Evolutionary conservation across 2,329 filamentous ascomycete species (phyloP).

Genomic region (Apiospora kogelbergensis): DNA sequence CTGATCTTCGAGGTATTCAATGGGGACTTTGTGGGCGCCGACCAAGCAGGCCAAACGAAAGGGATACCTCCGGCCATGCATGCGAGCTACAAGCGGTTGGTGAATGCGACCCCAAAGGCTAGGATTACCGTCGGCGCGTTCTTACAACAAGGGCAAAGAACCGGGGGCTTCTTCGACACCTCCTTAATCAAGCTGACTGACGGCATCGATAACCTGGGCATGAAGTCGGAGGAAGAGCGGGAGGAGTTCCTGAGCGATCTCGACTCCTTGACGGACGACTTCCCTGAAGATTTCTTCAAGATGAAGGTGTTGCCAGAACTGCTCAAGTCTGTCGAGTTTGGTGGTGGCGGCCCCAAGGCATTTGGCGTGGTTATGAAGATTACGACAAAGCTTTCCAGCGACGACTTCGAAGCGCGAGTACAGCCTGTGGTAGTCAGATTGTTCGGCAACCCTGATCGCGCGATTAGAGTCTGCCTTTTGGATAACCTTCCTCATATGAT

Average conservation of each 20-base stretch:
- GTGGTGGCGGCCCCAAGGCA: slow-evolving; percentile 90
- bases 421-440: slow-evolving; percentile 84
- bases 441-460: slow-evolving; percentile 89
- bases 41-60: slow-evolving; percentile 84
- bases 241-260: slow-evolving; percentile 87
- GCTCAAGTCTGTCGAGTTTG: slow-evolving; percentile 98
- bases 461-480: slow-evolving; percentile 84
- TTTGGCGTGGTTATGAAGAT: slow-evolving; percentile 90
- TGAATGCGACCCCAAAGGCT: slow-evolving; percentile 86
- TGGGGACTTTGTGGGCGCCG: slow-evolving; percentile 71
- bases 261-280: slow-evolving; percentile 85
- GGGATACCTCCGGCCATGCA: slow-evolving; percentile 87
- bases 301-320: slow-evolving; percentile 94
- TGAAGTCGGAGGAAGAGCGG: slow-evolving; percentile 82
- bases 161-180: slow-evolving; percentile 88
- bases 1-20: slow-evolving; percentile 92
- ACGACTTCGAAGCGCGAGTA: slow-evolving; percentile 84
- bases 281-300: slow-evolving; percentile 97
- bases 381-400: slow-evolving; percentile 77
- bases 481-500: slow-evolving; percentile 91
- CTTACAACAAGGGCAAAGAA: slow-evolving; percentile 81
- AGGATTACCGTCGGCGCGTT: slow-evolving; percentile 83
- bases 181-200: slow-evolving; percentile 90
- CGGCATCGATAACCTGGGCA: slow-evolving; percentile 86
- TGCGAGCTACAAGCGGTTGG: slow-evolving; percentile 83